A percentile compares a stretch with the other conserved stretches of the same genome.
Evolutionary conservation across 192 early-diverging fungal species (phyloP).

Genomic region (Coemansia sp.): DNA sequence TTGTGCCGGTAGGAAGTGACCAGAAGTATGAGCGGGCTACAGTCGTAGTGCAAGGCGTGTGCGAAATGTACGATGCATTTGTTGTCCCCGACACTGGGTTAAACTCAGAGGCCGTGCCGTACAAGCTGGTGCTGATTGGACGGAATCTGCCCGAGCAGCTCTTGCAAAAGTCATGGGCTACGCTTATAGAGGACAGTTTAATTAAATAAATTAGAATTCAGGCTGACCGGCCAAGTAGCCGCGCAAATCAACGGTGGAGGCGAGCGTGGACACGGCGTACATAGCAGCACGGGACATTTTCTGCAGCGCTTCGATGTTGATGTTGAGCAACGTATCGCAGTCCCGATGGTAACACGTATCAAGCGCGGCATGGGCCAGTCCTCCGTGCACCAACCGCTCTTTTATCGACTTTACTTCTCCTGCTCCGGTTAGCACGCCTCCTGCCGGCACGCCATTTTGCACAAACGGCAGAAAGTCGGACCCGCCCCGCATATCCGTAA

Average conservation of each 20-base stretch:
- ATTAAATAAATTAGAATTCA: slow-evolving; percentile 12
- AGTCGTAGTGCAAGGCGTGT: slow-evolving; percentile 65
- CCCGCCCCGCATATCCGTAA: slow-evolving; percentile 62
- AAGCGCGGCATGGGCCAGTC: slow-evolving; percentile 62
- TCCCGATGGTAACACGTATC: slow-evolving; percentile 71
- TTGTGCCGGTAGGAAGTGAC: slow-evolving; percentile 33
- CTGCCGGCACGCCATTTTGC: slow-evolving; percentile 62
- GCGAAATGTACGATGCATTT: slow-evolving; percentile 64
- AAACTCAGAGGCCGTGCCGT: background rate
- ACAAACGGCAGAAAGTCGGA: slow-evolving; percentile 71
- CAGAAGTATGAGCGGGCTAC: slow-evolving; percentile 17
- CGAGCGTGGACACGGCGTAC: slow-evolving; percentile 39
- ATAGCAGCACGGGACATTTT: slow-evolving; percentile 55
- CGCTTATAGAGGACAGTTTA: slow-evolving; percentile 14
- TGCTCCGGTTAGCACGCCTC: slow-evolving; percentile 67
- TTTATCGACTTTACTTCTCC: slow-evolving; percentile 60
- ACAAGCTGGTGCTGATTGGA: slow-evolving; percentile 50
- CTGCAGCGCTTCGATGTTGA: slow-evolving; percentile 59
- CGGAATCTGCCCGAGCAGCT: slow-evolving; percentile 33
- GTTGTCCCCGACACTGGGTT: slow-evolving; percentile 19
- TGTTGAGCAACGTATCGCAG: slow-evolving; percentile 67
- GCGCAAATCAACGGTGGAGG: slow-evolving; percentile 22
- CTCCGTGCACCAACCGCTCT: slow-evolving; percentile 59
- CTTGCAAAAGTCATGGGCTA: slow-evolving; percentile 33
- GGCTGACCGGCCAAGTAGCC: slow-evolving; percentile 7